Conservation (phyloP, 179 eudicot species). For the Patellifolia procumbens region DNA sequence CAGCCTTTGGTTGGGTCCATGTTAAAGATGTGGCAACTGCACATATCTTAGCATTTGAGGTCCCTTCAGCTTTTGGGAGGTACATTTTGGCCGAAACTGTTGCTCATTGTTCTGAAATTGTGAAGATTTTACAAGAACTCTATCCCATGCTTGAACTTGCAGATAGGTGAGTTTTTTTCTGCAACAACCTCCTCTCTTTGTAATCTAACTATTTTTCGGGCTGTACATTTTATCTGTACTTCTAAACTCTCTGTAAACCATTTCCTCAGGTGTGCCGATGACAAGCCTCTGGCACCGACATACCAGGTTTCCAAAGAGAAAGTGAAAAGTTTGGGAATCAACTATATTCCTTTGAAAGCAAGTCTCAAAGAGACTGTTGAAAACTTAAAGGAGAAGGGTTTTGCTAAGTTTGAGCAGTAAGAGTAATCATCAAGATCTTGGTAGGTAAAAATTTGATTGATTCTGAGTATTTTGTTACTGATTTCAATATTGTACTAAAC, state of each 20-base stretch:
- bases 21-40: slow-evolving; percentile 53
- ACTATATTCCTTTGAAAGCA: slow-evolving; percentile 23
- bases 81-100: slow-evolving; percentile 40
- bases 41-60: slow-evolving; percentile 51
- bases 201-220: not conserved
- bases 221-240: not conserved
- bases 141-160: slow-evolving; percentile 39
- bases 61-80: slow-evolving; percentile 47
- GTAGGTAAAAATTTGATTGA: not conserved
- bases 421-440: not conserved
- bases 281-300: slow-evolving; percentile 30
- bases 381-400: slow-evolving; percentile 28
- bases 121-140: slow-evolving; percentile 28
- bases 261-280: slow-evolving; percentile 33
- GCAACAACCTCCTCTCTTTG: not conserved
- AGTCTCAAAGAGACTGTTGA: slow-evolving; percentile 24
- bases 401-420: slow-evolving; percentile 9
- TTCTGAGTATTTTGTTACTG: not conserved
- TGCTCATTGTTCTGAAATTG: slow-evolving; percentile 31
- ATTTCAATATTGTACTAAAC: slow-evolving; percentile 1
- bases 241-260: not conserved
- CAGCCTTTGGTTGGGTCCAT: slow-evolving; percentile 35
- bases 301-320: slow-evolving; percentile 32
- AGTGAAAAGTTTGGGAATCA: slow-evolving; percentile 22
- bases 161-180: slow-evolving; percentile 33